phyloP scores from a whole-genome alignment of 306 rosid species.

The Alnus rubra region DNA sequence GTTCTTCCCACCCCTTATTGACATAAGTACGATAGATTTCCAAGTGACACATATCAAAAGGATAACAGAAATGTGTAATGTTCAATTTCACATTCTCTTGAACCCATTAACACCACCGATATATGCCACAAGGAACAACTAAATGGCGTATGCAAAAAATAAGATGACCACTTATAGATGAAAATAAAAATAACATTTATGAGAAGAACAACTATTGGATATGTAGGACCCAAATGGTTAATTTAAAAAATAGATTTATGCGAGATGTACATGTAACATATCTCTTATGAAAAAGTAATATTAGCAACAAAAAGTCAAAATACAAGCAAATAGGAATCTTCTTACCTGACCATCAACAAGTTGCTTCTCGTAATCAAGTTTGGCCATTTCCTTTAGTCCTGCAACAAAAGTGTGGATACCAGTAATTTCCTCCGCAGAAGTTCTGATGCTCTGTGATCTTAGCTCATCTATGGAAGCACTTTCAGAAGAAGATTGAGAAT shows the following conservation, averaged over 20 bases:
- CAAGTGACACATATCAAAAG: not conserved
- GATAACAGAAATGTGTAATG: not conserved
- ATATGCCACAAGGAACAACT: not conserved
- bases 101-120: not conserved
- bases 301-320: not conserved
- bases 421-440: constrained; percentile 70
- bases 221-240: too few species aligned
- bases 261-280: not conserved
- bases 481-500: constrained; percentile 81
- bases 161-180: not conserved
- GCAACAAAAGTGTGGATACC: constrained; percentile 86
- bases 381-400: constrained; percentile 89
- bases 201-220: not conserved
- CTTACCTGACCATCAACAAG: constrained; percentile 73
- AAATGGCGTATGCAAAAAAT: not conserved
- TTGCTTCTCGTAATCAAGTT: constrained; percentile 74
- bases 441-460: constrained; percentile 41
- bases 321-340: constrained; percentile 8
- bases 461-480: constrained; percentile 62
- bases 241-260: too few species aligned
- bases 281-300: not conserved
- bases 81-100: constrained; percentile 12
- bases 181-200: not conserved
- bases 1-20: not conserved
- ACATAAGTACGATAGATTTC: not conserved